These are phyloP conservation scores for thale cress (Arabidopsis thaliana) DNA, from an alignment of 345 rosid genomes.

Conservation along the genomic window DNA sequence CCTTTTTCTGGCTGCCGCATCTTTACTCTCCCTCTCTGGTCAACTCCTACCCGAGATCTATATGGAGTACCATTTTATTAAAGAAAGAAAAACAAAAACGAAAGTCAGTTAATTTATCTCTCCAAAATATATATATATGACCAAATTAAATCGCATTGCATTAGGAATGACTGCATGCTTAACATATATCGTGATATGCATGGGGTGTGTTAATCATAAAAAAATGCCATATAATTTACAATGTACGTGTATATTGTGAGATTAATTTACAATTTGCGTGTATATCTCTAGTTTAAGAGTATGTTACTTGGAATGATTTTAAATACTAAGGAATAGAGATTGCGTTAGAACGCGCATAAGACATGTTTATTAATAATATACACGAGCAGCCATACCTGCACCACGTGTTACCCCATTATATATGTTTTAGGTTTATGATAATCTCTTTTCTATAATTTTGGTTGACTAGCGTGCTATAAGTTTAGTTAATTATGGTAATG, in stretches of 20 bases:
- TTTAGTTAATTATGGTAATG: no score
- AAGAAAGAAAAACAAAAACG: background rate
- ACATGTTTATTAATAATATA: background rate
- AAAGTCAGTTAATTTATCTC: background rate
- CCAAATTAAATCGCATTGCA: background rate
- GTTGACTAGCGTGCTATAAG: background rate
- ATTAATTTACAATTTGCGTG: constrained; percentile 1
- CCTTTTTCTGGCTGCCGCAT: constrained; percentile 34
- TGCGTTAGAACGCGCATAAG: background rate
- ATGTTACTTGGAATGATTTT: background rate
- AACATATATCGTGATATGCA: background rate
- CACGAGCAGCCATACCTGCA: constrained; percentile 14
- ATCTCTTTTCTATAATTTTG: background rate
- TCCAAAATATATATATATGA: background rate
- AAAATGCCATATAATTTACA: background rate
- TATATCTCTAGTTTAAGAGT: background rate
- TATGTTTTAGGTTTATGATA: constrained; percentile 6
- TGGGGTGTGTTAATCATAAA: background rate
- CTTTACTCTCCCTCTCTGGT: constrained; percentile 3
- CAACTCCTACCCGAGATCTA: constrained; percentile 18
- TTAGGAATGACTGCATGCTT: background rate
- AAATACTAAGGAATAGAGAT: background rate
- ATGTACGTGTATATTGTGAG: background rate
- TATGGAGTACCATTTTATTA: background rate
- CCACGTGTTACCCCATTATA: constrained; percentile 31